Base-by-base conservation (phyloP, 306 rosid species). In the Dryas alaskensis region DNA sequence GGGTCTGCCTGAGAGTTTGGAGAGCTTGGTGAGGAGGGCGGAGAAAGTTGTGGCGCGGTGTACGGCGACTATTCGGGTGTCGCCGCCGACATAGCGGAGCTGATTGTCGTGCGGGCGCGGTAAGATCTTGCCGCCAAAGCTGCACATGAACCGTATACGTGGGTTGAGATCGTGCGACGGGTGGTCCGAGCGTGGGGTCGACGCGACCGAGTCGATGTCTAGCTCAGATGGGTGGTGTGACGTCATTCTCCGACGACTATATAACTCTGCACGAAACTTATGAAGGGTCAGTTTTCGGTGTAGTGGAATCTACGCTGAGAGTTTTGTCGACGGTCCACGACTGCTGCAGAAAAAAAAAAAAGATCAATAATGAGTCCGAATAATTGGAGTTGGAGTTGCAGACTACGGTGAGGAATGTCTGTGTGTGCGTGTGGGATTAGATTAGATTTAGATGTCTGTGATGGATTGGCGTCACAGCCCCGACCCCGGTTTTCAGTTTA, bases 1-100 rank as follows among this genome's bases (percentile, higher is more conserved):
- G 22, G 45, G 60, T 37, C 25, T 46, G 69, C 99, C 99, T 53
- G 96, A 86, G 85, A 95, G 89, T 70, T 92, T 95, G 4, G 87
- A 85, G 76, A 95, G 98, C 78, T 85, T 90, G 71, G 86, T 48
- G 47, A 95, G 82, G 52, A 95, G 90, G 0, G 83, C 73, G 14
- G 96, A 63, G 90, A 86, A 92, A 70, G 86, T 76, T 79, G 88
- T 44, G 69, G 92, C 72, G 39, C 99, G 90, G 62, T 88, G 85
- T 13, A 88, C 89, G 55, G 93, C 92, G 69, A 92, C 86, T 5
- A 95, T 95, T 14, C 99, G 86, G 22, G 99, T 95, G 22, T 95
- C 99, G 10, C 99, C 99, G 73, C 99, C 96, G 22, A 92, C 97
- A 57, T 95, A 95, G 0, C 99, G 99, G 77, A 95, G 98, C 77